Evolutionary conservation across 2,329 filamentous ascomycete species (phyloP).

Genomic region (Calonectria multiphialidica): DNA sequence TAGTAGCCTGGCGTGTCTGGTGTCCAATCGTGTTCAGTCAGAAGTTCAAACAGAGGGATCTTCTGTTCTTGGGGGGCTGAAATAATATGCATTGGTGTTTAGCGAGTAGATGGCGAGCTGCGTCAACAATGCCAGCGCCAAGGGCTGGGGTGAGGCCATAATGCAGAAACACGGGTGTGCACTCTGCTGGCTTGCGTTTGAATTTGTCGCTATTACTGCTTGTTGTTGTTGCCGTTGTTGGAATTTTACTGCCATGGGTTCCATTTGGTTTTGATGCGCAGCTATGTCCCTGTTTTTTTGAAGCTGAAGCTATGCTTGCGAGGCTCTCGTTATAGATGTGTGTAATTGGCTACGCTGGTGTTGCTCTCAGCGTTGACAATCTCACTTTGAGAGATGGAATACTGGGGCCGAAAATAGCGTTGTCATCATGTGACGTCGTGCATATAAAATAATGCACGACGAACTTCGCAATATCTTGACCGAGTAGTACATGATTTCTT

Average conservation of each 20-base stretch:
- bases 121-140: conserved; percentile 23
- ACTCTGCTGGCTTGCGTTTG: not conserved
- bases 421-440: not conserved
- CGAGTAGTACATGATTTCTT: too few species aligned
- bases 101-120: conserved; percentile 14
- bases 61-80: conserved; percentile 6
- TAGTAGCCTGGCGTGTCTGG: conserved; percentile 28
- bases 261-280: not conserved
- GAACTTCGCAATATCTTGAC: too few species aligned
- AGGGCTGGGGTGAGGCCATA: conserved; percentile 23
- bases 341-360: not conserved
- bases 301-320: not conserved
- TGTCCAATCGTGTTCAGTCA: conserved; percentile 31
- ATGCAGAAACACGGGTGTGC: conserved; percentile 24
- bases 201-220: too few species aligned
- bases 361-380: not conserved
- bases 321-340: not conserved
- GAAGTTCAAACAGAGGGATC: conserved; percentile 26
- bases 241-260: not conserved
- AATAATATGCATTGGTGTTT: conserved; percentile 17
- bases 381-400: not conserved
- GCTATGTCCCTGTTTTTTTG: not conserved
- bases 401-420: not conserved
- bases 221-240: not conserved
- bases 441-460: not conserved